A percentile compares a stretch with the other conserved stretches of the same genome.
phyloP scores from a whole-genome alignment of 345 rosid species.

The Eucalyptus polybractea region DNA sequence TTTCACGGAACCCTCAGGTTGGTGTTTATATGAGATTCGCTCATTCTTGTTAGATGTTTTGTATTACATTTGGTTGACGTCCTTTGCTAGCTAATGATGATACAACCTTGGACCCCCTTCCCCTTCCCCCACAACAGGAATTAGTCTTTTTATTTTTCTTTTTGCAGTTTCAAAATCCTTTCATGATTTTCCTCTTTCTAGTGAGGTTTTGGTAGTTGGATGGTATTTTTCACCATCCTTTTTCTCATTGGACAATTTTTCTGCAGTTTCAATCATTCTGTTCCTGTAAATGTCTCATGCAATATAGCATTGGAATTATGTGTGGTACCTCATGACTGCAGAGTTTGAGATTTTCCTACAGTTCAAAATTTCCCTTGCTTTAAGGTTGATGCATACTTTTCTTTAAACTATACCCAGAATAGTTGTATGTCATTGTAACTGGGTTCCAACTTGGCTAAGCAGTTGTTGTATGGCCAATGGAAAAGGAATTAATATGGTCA shows the following conservation, averaged over 20 bases:
- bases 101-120: neutral
- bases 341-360: neutral
- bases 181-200: neutral
- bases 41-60: neutral
- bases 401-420: neutral
- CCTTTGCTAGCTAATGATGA: neutral
- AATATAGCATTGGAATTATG: neutral
- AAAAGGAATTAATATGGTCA: neutral
- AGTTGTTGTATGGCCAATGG: neutral
- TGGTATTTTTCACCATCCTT: neutral
- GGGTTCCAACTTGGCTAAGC: neutral
- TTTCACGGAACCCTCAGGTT: slow-evolving; percentile 71
- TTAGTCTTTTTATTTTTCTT: neutral
- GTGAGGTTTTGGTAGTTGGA: neutral
- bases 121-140: neutral
- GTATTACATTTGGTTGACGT: neutral
- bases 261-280: neutral
- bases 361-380: neutral
- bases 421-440: neutral
- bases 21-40: neutral
- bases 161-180: neutral
- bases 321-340: neutral
- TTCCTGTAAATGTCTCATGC: neutral
- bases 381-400: neutral
- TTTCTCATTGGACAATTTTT: neutral